These are phyloP conservation scores for Kuraishia floccosa DNA, from an alignment of 805 yeast species.

Conservation along the genomic window DNA sequence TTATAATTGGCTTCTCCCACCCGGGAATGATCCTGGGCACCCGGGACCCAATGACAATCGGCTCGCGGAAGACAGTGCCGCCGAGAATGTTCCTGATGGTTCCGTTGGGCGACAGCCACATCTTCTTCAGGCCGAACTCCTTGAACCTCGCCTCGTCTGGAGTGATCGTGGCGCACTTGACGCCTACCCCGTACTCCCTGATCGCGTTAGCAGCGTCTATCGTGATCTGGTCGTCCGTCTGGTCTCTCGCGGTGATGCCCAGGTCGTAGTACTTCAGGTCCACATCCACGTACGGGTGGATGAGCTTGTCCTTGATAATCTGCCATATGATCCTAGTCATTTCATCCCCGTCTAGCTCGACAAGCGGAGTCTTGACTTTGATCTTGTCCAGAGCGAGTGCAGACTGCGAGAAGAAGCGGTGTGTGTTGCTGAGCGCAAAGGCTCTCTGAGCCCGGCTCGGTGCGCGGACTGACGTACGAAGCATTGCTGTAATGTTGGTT, in stretches of 20 bases:
- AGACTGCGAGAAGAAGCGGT: slow-evolving; percentile 1
- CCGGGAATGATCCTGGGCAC: slow-evolving; percentile 84
- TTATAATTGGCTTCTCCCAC: slow-evolving; percentile 93
- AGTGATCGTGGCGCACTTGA: slow-evolving; percentile 97
- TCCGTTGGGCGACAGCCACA: slow-evolving; percentile 98
- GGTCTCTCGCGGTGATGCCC: slow-evolving; percentile 77
- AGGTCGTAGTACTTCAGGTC: slow-evolving; percentile 89
- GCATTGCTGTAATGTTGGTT: not conserved
- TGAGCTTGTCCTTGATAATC: slow-evolving; percentile 73
- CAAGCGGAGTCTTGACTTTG: slow-evolving; percentile 78
- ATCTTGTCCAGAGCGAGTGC: slow-evolving; percentile 37
- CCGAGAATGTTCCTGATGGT: slow-evolving; percentile 92
- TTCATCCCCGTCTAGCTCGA: slow-evolving; percentile 97
- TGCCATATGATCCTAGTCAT: slow-evolving; percentile 97
- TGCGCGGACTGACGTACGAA: not conserved
- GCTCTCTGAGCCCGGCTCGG: not conserved
- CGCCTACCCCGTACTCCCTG: slow-evolving; percentile 80
- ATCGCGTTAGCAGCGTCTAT: slow-evolving; percentile 86
- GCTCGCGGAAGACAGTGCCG: slow-evolving; percentile 95
- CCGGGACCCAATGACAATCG: slow-evolving; percentile 71
- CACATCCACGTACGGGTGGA: slow-evolving; percentile 75
- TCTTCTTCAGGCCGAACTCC: slow-evolving; percentile 83
- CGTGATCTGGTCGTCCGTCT: slow-evolving; percentile 83
- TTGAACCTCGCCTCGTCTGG: slow-evolving; percentile 94
- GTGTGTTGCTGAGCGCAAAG: not conserved